Evolutionary conservation across 2,329 filamentous ascomycete genomes (phyloP).

Genomic region (Trichoderma sp.): DNA sequence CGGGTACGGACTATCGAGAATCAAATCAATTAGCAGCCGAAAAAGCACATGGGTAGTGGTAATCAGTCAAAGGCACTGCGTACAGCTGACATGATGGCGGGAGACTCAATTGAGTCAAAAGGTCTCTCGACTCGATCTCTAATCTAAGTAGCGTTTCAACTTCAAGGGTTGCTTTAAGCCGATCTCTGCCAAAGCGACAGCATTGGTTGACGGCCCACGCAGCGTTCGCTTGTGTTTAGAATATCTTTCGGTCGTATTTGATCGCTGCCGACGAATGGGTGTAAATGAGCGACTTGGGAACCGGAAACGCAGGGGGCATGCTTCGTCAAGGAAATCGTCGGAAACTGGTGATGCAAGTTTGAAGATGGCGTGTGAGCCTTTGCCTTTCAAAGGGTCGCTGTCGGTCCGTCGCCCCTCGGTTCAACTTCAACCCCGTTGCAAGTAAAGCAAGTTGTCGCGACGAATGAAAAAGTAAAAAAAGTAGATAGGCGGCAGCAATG

Average conservation of each 20-base stretch:
- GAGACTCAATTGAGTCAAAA: slow-evolving; percentile 11
- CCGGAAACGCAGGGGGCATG: slow-evolving; percentile 12
- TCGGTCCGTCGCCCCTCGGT: neutral
- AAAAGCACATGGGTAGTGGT: neutral
- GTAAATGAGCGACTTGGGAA: slow-evolving; percentile 2
- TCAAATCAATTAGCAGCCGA: slow-evolving; percentile 5
- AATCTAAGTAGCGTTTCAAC: slow-evolving; percentile 16
- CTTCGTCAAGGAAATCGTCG: slow-evolving; percentile 9
- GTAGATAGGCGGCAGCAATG: neutral
- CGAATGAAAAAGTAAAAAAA: neutral
- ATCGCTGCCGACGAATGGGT: neutral
- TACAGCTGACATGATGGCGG: slow-evolving; percentile 36
- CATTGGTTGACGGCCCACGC: slow-evolving; percentile 24
- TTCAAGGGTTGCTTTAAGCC: slow-evolving; percentile 26
- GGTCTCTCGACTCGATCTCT: slow-evolving; percentile 25
- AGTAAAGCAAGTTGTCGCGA: neutral
- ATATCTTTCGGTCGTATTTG: neutral
- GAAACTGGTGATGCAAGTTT: neutral
- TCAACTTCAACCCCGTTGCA: neutral
- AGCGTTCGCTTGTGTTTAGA: slow-evolving; percentile 17
- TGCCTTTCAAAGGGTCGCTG: neutral
- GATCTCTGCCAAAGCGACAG: slow-evolving; percentile 13
- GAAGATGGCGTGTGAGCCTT: neutral
- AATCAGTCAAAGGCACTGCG: slow-evolving; percentile 19
- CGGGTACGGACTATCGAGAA: slow-evolving; percentile 31